Evolutionary conservation across 768 basidiomycete genomes (phyloP), one percentile per base, ranked within the genome.

Genomic region (Leucocoprinus birnbaumii): DNA sequence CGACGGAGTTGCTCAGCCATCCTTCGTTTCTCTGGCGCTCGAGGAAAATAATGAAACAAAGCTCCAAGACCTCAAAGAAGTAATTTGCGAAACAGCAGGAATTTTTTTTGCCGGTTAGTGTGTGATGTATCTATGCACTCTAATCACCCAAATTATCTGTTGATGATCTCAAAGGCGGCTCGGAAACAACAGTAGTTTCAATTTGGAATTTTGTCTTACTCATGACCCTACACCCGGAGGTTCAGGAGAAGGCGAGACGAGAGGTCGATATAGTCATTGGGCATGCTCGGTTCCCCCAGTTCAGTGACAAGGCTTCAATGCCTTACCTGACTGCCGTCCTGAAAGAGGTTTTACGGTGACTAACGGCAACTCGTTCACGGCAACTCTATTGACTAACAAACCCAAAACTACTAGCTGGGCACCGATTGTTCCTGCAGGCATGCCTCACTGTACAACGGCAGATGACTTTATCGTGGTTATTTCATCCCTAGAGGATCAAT

Each of bases 41-140:
- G 56, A 46, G 11, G 51, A 40, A 9, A 21, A 25, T n/a, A 37
- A 41, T 2, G 56, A 43, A 26, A 47, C 38, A 5, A 35, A 43
- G 10, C n/a, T 18, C 16, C 27, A 40, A 2, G 25, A 41, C 7
- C 9, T 52, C 18, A 8, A 59, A 53, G 41, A 63, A 55, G 58
- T 50, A 55, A 43, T 50, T 57, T 14, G 63, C 59, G 72, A 73
- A 41, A 74, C 72, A 41, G 74, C 75, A 27, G 74, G 69, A 1
- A 66, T 77, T 40, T 70, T 71, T 9, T 79, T 75, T 51, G 62
- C 70, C 14, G 75, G 75, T 75, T n/a, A n/a, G n/a, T n/a, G n/a
- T n/a, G n/a, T n/a, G n/a, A 19, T 19, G 31, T 13, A 43, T 6
- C 18, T 43, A n/a, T 21, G 11, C 34, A 14, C 8, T 26, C 13